Conservation (phyloP, 1,284 basidiomycete species). For the Anthracocystis panici-leucophaei region DNA sequence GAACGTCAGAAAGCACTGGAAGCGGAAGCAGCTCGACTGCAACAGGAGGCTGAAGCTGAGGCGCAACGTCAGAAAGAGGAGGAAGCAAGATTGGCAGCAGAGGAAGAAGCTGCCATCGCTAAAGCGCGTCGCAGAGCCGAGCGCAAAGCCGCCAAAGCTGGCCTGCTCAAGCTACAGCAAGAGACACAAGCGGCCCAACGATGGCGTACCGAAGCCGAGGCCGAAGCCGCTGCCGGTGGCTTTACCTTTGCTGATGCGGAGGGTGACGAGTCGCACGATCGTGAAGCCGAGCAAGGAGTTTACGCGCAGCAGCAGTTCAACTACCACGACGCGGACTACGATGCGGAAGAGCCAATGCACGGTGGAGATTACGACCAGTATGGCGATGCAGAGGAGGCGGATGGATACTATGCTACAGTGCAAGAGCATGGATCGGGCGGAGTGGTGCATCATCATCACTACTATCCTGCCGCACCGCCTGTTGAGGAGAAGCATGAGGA, state of each 20-base stretch:
- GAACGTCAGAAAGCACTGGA: constrained; percentile 25
- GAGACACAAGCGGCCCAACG: constrained; percentile 33
- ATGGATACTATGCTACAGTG: constrained; percentile 31
- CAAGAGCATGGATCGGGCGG: constrained; percentile 39
- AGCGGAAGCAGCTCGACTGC: constrained; percentile 23
- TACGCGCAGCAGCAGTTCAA: constrained; percentile 16
- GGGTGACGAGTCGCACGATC: constrained; percentile 12
- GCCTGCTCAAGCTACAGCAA: constrained; percentile 42
- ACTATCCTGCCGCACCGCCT: constrained; percentile 48
- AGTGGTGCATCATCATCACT: constrained; percentile 61
- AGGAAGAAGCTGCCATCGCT: constrained; percentile 61
- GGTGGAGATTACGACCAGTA: constrained; percentile 32
- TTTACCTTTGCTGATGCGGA: constrained; percentile 46
- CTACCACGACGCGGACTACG: constrained; percentile 25
- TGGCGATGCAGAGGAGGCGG: constrained; percentile 38
- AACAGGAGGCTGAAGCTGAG: constrained; percentile 43
- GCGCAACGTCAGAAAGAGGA: constrained; percentile 37
- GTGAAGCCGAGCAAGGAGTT: background rate
- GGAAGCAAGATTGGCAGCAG: constrained; percentile 48
- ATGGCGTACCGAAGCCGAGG: constrained; percentile 58
- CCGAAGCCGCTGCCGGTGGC: constrained; percentile 59
- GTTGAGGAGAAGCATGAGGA: constrained; percentile 6
- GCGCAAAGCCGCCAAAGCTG: constrained; percentile 58
- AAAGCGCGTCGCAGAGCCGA: constrained; percentile 58
- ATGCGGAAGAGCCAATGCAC: background rate